Evolutionary conservation across 2,329 filamentous ascomycete genomes (phyloP), one percentile per base, ranked within the genome.

Genomic region (Microcyclospora pomicola): DNA sequence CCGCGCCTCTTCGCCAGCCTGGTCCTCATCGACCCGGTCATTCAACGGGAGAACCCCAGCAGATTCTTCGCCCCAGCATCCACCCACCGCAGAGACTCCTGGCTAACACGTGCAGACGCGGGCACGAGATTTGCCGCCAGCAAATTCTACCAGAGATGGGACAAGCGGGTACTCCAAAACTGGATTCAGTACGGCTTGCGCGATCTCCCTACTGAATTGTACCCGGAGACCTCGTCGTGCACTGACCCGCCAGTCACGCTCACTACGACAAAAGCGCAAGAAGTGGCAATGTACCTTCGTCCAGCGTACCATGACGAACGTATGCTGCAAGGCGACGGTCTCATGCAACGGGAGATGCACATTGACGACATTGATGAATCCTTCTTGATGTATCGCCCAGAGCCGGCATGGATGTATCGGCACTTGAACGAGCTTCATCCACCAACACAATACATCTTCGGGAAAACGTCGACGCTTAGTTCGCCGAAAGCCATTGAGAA

Each of bases 261-360:
- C 2, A 73, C 74, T 2, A 96, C 88, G 1, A 80, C 84, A 0
- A 85, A 87, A 51, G 82, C 93, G 58, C 84, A 94, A 55, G 85
- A 93, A 64, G 81, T 91, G 39, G 79, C 84, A 52, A 85, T 78
- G 1, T 91, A 80, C 56, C 61, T 82, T 45, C 72, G 81, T 0
- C 73, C 77, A 15, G 30, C 28, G 7, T 41, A 41, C 28, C 15
- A 12, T 6, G 30, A 41, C 24, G 3, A 19, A 11, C 15, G 39
- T 6, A n/a, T 41, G n/a, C 35, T 41, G 12, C 34, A 34, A 7
- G 27, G 31, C 14, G 31, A 33, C 12, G 30, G 12, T 6, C 14
- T 31, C 5, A 27, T 27, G 15, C 19, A 12, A 2, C 27, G 16
- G n/a, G 33, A 40, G 5, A 14, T 35, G 11, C 27, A 40, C 13